Percentiles rank a stretch among this genome's conserved stretches.
phyloP scores from a whole-genome alignment of 495 filamentous ascomycete genomes.

The Penicillium ucsense region DNA sequence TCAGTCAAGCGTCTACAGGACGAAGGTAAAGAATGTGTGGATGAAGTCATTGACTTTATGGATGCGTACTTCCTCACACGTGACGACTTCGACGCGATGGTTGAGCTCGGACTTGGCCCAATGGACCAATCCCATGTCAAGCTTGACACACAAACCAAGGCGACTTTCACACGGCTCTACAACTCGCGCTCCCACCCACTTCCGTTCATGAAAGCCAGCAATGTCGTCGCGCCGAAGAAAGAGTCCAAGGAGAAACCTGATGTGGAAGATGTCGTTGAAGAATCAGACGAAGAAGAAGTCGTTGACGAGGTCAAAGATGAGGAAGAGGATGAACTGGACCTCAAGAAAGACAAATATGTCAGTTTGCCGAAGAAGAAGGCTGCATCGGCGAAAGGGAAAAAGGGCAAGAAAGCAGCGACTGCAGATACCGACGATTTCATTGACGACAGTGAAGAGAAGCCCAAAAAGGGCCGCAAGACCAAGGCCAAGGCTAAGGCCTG shows the following conservation, averaged over 20 bases:
- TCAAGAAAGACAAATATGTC: conserved; percentile 94
- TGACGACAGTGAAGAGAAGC: conserved; percentile 41
- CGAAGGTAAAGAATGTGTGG: conserved; percentile 65
- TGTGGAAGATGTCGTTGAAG: conserved; percentile 91
- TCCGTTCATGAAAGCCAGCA: conserved; percentile 90
- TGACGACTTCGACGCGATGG: conserved; percentile 86
- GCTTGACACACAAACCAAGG: conserved; percentile 76
- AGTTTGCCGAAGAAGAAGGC: conserved; percentile 79
- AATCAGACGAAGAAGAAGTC: conserved; percentile 66
- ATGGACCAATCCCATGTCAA: conserved; percentile 65
- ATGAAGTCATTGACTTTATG: conserved; percentile 80
- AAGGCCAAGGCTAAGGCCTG: conserved; percentile 37
- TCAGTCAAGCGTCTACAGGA: conserved; percentile 60
- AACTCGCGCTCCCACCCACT: conserved; percentile 80
- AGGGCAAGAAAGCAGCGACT: conserved; percentile 40
- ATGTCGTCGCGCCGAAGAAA: conserved; percentile 59
- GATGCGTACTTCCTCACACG: conserved; percentile 94
- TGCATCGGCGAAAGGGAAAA: conserved; percentile 42
- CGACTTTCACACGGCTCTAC: conserved; percentile 83
- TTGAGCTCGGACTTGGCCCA: conserved; percentile 82
- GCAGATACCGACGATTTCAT: conserved; percentile 29
- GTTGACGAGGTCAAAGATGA: conserved; percentile 51
- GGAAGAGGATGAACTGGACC: conserved; percentile 61
- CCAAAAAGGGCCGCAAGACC: conserved; percentile 38
- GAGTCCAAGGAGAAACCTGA: conserved; percentile 72